phyloP scores from a whole-genome alignment of 2,329 filamentous ascomycete genomes.

The Claviceps pusilla region DNA sequence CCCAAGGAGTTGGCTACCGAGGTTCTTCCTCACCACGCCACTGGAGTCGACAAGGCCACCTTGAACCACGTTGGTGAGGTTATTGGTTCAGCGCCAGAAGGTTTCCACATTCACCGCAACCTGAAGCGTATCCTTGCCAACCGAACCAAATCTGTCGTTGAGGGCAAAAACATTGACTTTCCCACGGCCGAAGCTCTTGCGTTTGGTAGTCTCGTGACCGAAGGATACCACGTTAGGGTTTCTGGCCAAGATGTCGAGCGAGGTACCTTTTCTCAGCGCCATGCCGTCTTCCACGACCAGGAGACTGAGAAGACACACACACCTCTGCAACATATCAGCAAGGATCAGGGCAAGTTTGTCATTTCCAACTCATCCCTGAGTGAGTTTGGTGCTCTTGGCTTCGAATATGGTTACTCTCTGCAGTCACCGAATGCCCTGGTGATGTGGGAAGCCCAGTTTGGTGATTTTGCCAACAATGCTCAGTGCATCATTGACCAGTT shows the following conservation, averaged over 20 bases:
- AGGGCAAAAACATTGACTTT: conserved; percentile 95
- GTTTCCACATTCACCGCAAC: conserved; percentile 83
- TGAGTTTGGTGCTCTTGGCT: conserved; percentile 63
- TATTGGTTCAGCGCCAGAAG: conserved; percentile 66
- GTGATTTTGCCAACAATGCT: conserved; percentile 98
- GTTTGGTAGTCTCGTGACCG: conserved; percentile 77
- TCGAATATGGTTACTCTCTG: conserved; percentile 96
- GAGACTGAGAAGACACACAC: conserved; percentile 87
- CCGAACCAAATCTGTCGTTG: conserved; percentile 79
- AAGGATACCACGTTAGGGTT: conserved; percentile 93
- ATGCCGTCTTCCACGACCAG: conserved; percentile 95
- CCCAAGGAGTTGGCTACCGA: conserved; percentile 94
- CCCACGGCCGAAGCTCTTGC: conserved; percentile 91
- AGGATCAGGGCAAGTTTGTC: conserved; percentile 89
- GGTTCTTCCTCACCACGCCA: conserved; percentile 80
- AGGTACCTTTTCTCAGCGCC: conserved; percentile 97
- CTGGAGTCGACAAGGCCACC: conserved; percentile 57
- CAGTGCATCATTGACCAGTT: conserved; percentile 99
- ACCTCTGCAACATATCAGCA: conserved; percentile 73
- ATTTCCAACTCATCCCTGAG: conserved; percentile 88
- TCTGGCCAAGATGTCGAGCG: conserved; percentile 98
- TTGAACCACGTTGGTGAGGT: conserved; percentile 70
- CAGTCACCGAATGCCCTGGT: conserved; percentile 93
- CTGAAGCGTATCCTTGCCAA: conserved; percentile 86
- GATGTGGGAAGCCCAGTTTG: conserved; percentile 99